Evolutionary conservation across 2,329 filamentous ascomycete species (phyloP).

Genomic region (Fusarium sp.): DNA sequence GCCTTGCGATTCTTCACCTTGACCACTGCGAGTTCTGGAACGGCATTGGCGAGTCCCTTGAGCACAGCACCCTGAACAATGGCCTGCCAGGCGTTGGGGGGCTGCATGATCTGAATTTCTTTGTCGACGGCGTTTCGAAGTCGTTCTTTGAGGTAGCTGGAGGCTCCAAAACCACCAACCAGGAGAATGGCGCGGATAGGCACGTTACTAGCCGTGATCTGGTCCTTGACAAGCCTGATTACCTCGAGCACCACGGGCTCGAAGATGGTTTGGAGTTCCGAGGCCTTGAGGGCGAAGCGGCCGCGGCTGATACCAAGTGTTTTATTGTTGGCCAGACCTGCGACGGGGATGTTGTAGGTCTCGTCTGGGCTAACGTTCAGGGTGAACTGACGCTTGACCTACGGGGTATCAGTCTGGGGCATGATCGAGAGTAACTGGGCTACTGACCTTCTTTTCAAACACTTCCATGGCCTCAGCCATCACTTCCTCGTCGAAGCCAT

Average conservation of each 20-base stretch:
- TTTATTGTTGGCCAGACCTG: conserved; percentile 51
- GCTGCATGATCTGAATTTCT: conserved; percentile 54
- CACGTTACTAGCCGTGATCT: conserved; percentile 51
- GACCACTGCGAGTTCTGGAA: conserved; percentile 49
- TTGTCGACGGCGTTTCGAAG: conserved; percentile 48
- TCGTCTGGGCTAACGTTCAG: conserved; percentile 45
- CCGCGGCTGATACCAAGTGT: conserved; percentile 50
- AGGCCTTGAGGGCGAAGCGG: conserved; percentile 49
- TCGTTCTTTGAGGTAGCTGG: conserved; percentile 54
- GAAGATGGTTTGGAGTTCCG: conserved; percentile 53
- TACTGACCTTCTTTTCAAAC: conserved; percentile 51
- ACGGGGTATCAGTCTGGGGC: conserved; percentile 7
- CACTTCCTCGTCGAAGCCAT: conserved; percentile 52
- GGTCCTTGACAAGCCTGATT: conserved; percentile 53
- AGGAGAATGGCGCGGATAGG: conserved; percentile 54
- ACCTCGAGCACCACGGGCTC: conserved; percentile 55
- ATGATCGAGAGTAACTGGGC: background rate
- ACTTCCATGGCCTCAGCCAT: conserved; percentile 51
- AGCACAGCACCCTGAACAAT: conserved; percentile 59
- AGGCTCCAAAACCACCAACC: conserved; percentile 57
- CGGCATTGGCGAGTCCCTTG: conserved; percentile 54
- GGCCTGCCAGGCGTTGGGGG: conserved; percentile 57
- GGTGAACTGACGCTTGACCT: conserved; percentile 51
- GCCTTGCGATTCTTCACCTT: conserved; percentile 52
- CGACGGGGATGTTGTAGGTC: conserved; percentile 51